These are phyloP conservation scores for button mushroom (Agaricus bisporus) DNA, from an alignment of 768 basidiomycete genomes.

Conservation along the genomic window DNA sequence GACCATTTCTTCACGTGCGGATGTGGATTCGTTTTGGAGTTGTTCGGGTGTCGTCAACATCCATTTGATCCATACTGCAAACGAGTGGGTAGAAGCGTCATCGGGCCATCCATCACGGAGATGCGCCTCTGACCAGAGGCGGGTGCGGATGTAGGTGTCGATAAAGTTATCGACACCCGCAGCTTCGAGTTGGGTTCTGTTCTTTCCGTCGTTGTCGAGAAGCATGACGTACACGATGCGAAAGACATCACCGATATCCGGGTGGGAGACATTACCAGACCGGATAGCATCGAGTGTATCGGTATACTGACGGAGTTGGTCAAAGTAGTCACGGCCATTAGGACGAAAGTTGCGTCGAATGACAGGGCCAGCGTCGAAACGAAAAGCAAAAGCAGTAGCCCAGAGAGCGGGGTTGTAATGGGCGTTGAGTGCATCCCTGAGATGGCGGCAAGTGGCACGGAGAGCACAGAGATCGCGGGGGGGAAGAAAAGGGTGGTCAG, in stretches of 20 bases:
- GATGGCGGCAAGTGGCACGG: slow-evolving; percentile 32
- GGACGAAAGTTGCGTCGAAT: slow-evolving; percentile 42
- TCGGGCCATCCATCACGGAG: slow-evolving; percentile 48
- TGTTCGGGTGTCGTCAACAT: slow-evolving; percentile 33
- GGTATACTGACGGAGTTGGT: slow-evolving; percentile 31
- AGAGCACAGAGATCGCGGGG: slow-evolving; percentile 44
- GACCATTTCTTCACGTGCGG: slow-evolving; percentile 23
- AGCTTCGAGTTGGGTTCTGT: slow-evolving; percentile 47
- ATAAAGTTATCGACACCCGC: slow-evolving; percentile 45
- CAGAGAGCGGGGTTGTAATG: slow-evolving; percentile 34
- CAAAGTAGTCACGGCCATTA: slow-evolving; percentile 21
- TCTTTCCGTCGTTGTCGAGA: slow-evolving; percentile 64
- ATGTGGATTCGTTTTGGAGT: slow-evolving; percentile 20
- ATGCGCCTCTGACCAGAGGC: slow-evolving; percentile 35
- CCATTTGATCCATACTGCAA: slow-evolving; percentile 63
- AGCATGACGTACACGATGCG: slow-evolving; percentile 41
- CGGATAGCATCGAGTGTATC: slow-evolving; percentile 34
- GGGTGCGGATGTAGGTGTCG: slow-evolving; percentile 35
- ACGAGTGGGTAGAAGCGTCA: slow-evolving; percentile 41
- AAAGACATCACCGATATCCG: slow-evolving; percentile 24
- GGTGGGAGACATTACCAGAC: slow-evolving; percentile 2
- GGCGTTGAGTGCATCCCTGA: slow-evolving; percentile 30
- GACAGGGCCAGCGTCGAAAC: slow-evolving; percentile 52
- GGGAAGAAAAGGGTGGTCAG: slow-evolving; percentile 41
- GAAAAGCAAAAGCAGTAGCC: slow-evolving; percentile 44